phyloP scores from a whole-genome alignment of 2,329 filamentous ascomycete genomes.

The Diplodia mutila region DNA sequence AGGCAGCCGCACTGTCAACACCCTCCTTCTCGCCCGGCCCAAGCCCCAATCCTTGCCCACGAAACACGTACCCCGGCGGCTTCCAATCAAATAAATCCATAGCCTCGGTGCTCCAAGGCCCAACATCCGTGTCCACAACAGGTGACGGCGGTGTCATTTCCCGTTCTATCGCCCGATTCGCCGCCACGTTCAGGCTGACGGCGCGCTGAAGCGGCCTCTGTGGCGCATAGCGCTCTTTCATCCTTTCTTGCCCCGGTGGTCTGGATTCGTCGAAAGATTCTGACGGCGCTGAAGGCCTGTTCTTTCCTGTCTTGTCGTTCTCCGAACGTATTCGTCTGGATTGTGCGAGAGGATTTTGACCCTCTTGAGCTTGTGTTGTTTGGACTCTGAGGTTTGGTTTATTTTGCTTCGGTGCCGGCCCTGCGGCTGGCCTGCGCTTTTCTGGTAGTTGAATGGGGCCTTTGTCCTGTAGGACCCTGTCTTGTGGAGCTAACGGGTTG shows the following conservation, averaged over 20 bases:
- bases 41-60: constrained; percentile 27
- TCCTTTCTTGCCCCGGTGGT: background rate
- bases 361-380: background rate
- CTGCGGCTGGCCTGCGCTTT: background rate
- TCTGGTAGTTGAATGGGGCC: background rate
- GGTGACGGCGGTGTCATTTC: constrained; percentile 43
- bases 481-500: constrained; percentile 28
- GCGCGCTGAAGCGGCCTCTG: background rate
- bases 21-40: background rate
- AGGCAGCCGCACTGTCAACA: background rate
- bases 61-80: constrained; percentile 46
- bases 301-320: background rate
- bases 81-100: constrained; percentile 67
- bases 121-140: constrained; percentile 58
- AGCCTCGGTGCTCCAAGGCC: constrained; percentile 72
- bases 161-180: constrained; percentile 5
- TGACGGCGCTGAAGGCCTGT: background rate
- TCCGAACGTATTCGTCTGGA: constrained; percentile 27
- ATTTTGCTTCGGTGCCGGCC: background rate
- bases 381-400: background rate
- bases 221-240: background rate
- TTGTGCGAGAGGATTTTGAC: background rate
- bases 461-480: constrained; percentile 28
- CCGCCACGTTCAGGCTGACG: background rate
- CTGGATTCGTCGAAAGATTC: background rate